Conservation (phyloP, 306 rosid species). For the Trichosanthes truncata region DNA sequence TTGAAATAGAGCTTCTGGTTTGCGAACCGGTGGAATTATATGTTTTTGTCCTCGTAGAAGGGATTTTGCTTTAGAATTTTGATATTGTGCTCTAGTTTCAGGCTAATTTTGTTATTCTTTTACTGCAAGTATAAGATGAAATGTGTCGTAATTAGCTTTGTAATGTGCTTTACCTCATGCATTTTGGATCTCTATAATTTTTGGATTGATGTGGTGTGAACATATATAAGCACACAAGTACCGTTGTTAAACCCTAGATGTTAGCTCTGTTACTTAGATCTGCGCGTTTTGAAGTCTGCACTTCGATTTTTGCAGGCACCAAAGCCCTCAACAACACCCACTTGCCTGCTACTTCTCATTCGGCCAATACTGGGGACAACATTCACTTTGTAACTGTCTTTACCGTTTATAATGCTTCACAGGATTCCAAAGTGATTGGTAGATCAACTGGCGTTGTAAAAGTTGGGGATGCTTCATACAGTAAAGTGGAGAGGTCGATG, state of each 20-base stretch:
- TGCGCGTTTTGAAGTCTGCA: not conserved
- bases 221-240: not conserved
- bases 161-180: not conserved
- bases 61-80: not conserved
- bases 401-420: constrained; percentile 54
- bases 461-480: constrained; percentile 55
- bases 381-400: constrained; percentile 69
- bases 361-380: constrained; percentile 21
- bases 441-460: constrained; percentile 32
- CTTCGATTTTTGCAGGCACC: constrained; percentile 41
- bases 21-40: not conserved
- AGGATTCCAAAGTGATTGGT: constrained; percentile 18
- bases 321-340: constrained; percentile 64
- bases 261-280: not conserved
- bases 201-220: not conserved
- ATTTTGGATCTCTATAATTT: not conserved
- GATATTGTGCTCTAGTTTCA: not conserved
- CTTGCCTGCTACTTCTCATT: constrained; percentile 17
- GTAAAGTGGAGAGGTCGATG: constrained; percentile 67
- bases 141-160: not conserved
- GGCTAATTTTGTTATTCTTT: not conserved
- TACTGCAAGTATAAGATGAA: not conserved
- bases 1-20: not conserved
- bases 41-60: not conserved
- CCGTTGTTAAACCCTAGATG: not conserved